Evolutionary conservation across 805 yeast genomes (phyloP), one percentile per base, ranked within the genome.

Genomic region (Lipomyces chichibuensis): DNA sequence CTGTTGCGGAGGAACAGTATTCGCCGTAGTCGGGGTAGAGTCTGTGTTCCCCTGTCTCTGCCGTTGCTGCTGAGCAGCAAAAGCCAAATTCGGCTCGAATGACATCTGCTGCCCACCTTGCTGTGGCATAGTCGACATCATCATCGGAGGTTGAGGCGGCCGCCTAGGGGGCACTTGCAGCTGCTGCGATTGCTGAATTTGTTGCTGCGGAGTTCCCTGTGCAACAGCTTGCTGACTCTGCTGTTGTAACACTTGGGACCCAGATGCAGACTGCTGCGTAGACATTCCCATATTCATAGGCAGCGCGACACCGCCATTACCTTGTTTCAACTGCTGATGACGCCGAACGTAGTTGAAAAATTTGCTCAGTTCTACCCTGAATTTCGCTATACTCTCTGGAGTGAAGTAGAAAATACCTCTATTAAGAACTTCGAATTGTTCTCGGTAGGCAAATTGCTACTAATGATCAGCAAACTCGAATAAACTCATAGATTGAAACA

Each of bases 391-490:
- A 13, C 62, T 43, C 13, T 63, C 63, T 3, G 39, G 58, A 39
- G 56, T 63, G 60, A 62, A 69, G 37, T 52, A 63, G 52, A 29
- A 65, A 8, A 63, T 39, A 6, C 64, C 65, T 29, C 64, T 63
- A 17, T 33, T n/a, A 17, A 69, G 56, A 4, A 63, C 71, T 27
- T 66, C 71, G 6, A 60, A 57, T 39, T 66, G 71, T 46, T 69
- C 71, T n/a, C 59, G 59, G 52, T 63, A 69, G 13, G 67, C 55
- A 37, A 67, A 23, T 61, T 69, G 71, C 71, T 64, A 49, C 23
- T 17, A 3, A 39, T 8, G 17, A 25, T 46, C 14, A 53, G 49
- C 13, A 25, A 17, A 25, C 56, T 43, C 9, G 11, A 23, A 33
- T 14, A 8, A 9, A 23, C 27, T 17, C 23, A 29, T 23, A 8